Percentiles rank a stretch among this genome's conserved stretches.
phyloP scores from a whole-genome alignment of 148 eudicot species.

The Vaccinium darrowii region DNA sequence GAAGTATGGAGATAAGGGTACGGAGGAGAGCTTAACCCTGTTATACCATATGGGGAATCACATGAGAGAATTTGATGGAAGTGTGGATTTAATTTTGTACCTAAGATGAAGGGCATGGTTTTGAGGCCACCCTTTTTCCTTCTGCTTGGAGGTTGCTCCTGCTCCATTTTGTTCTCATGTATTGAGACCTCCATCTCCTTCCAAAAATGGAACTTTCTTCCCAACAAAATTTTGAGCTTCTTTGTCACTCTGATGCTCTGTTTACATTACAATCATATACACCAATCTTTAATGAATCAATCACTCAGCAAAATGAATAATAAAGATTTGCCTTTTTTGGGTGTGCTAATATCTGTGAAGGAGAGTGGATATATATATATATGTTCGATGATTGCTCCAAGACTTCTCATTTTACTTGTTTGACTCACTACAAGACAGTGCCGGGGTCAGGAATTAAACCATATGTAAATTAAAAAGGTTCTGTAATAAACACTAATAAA shows the following conservation, averaged over 20 bases:
- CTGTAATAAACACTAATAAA: background rate
- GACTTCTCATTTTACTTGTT: background rate
- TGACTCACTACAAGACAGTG: background rate
- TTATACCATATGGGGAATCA: background rate
- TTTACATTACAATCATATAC: background rate
- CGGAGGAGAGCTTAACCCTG: too few species aligned
- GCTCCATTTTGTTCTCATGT: constrained; percentile 27
- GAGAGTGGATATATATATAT: background rate
- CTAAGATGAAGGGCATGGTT: constrained; percentile 92
- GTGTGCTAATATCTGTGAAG: background rate
- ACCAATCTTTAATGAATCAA: background rate
- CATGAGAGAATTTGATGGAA: background rate
- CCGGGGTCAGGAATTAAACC: background rate
- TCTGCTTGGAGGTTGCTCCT: constrained; percentile 18
- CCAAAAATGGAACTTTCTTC: background rate
- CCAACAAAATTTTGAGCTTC: background rate
- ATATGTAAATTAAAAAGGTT: background rate
- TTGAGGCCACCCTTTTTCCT: constrained; percentile 68
- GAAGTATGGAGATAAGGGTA: too few species aligned
- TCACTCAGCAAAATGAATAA: background rate
- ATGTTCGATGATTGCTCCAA: background rate
- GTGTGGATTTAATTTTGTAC: constrained; percentile 24
- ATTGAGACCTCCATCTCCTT: constrained; percentile 26
- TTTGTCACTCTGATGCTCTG: too few species aligned
- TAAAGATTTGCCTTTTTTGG: background rate